Evolutionary conservation across 2,329 filamentous ascomycete species (phyloP).

Genomic region (Penicillium sp.): DNA sequence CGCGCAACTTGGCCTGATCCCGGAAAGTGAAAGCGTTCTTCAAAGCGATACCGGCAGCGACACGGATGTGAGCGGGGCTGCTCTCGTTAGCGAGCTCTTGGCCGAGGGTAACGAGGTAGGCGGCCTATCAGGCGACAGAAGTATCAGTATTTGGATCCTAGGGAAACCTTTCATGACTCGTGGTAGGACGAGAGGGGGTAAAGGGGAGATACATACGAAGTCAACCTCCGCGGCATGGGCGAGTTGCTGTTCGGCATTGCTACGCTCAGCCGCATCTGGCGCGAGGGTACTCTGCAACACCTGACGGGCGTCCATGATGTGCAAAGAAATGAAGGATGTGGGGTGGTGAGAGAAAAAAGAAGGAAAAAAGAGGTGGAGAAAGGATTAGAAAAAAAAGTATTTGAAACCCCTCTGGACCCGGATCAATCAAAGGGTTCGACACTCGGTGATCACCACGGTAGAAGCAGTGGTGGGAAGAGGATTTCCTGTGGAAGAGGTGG

Average conservation of each 20-base stretch:
- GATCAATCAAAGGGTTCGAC: conserved; percentile 14
- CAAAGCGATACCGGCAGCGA: conserved; percentile 89
- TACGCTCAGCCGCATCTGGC: conserved; percentile 83
- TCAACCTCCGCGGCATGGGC: conserved; percentile 88
- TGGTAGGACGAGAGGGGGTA: conserved; percentile 30
- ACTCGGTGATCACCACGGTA: conserved; percentile 19
- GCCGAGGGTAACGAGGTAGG: conserved; percentile 89
- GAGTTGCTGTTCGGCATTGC: conserved; percentile 91
- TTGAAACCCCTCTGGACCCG: conserved; percentile 17
- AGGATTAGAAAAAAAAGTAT: conserved; percentile 14
- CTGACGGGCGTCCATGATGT: conserved; percentile 92
- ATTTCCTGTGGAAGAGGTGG: conserved; percentile 22
- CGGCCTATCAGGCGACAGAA: conserved; percentile 58
- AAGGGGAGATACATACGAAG: conserved; percentile 65
- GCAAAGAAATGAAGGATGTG: conserved; percentile 21
- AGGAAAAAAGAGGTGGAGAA: conserved; percentile 17
- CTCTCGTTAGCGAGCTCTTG: conserved; percentile 91
- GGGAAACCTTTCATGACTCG: conserved; percentile 1
- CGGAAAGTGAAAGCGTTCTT: conserved; percentile 98
- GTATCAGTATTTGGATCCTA: conserved; percentile 22
- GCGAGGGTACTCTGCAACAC: conserved; percentile 97
- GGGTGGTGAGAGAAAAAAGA: conserved; percentile 15
- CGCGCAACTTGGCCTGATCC: conserved; percentile 80
- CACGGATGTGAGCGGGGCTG: conserved; percentile 78
- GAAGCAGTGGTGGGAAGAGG: conserved; percentile 12